Evolutionary conservation across 2,329 filamentous ascomycete species (phyloP).

Genomic region (Fusarium sp.): DNA sequence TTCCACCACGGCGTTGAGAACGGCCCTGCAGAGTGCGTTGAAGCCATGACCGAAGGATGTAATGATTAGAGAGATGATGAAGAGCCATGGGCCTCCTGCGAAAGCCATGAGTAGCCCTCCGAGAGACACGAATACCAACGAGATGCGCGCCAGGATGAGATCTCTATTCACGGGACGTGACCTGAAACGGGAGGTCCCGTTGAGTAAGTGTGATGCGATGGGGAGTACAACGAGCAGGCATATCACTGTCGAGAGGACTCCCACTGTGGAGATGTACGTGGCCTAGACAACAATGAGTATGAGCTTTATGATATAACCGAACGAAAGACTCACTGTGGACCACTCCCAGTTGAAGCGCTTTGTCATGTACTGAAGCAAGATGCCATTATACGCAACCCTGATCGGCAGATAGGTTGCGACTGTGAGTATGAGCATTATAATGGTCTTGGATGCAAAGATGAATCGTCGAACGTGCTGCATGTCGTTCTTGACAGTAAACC

Average conservation of each 20-base stretch:
- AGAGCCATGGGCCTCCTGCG: conserved; percentile 48
- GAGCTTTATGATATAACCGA: accelerated
- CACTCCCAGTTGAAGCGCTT: conserved; percentile 62
- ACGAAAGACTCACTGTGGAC: conserved; percentile 47
- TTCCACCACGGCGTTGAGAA: conserved; percentile 65
- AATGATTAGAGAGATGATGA: conserved; percentile 55
- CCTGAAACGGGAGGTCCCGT: conserved; percentile 37
- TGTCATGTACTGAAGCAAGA: conserved; percentile 63
- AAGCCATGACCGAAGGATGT: conserved; percentile 59
- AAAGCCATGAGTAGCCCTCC: conserved; percentile 53
- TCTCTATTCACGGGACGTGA: conserved; percentile 52
- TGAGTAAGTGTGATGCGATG: conserved; percentile 44
- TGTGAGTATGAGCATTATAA: conserved; percentile 52
- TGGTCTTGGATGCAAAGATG: conserved; percentile 50
- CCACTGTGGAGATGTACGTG: conserved; percentile 54
- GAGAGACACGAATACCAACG: conserved; percentile 44
- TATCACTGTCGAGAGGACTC: conserved; percentile 50
- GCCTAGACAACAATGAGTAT: conserved; percentile 43
- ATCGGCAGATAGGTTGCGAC: conserved; percentile 43
- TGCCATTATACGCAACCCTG: conserved; percentile 45
- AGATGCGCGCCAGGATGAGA: conserved; percentile 51
- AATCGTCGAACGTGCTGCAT: conserved; percentile 52
- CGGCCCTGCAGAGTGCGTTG: conserved; percentile 55
- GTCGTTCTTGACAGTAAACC: conserved; percentile 44
- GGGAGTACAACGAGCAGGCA: conserved; percentile 55